Evolutionary conservation across 2,329 filamentous ascomycete species (phyloP), one percentile per base, ranked within the genome.

Genomic region (Mycosphaerelloides madeirae): DNA sequence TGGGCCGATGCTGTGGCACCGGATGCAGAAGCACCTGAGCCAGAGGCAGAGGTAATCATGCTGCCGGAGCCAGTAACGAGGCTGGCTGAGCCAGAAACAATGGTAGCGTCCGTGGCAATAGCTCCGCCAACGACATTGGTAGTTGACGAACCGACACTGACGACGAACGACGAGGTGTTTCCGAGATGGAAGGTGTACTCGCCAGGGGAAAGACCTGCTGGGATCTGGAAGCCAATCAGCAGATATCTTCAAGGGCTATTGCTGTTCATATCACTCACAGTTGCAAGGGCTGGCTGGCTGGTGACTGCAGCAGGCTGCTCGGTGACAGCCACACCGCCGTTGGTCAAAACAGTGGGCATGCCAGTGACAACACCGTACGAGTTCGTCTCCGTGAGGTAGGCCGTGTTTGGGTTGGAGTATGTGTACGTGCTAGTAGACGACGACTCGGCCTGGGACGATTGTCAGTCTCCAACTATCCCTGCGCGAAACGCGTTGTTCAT

Each of bases 361-460:
- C 71, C 72, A 33, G 74, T 77, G 37, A 76, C 65, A 31, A 75
- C 72, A 38, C 74, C 73, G 16, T 64, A 50, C 15, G 70, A 70
- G 64, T 76, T 70, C 49, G 73, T 76, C 63, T 68, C 44, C 18
- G 70, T 70, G 19, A 72, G 64, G 63, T 66, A 74, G 43, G 62
- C 56, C 31, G 69, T 73, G 48, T 64, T 62, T 12, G 64, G 64
- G 63, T 75, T 73, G 14, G 57, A 57, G 65, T 73, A 67, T 14
- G 53, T 51, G 34, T 54, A 59, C 38, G 55, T 56, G 31, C 48
- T 54, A 29, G 46, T 44, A 9, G 31, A 34, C 46, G 39, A 43
- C 40, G 22, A 48, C 42, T 15, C 44, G 39, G 31, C 37, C 46
- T 56, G 25, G 25, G 22, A 35, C 33, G 19, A 11, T 28, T 32